phyloP scores from a whole-genome alignment of 805 yeast species.

The Pichia exigua region DNA sequence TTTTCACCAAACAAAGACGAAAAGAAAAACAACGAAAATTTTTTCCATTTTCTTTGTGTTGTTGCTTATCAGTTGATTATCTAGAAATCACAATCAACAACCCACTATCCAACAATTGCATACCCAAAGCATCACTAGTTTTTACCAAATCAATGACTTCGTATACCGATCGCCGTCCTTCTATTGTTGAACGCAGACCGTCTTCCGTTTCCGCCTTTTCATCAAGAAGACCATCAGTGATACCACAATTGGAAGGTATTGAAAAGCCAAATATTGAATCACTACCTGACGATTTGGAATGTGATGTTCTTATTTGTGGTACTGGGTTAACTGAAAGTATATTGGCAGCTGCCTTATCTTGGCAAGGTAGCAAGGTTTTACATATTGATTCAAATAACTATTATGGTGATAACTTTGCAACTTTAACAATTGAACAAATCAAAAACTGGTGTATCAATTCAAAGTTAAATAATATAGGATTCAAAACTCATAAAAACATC shows the following conservation, averaged over 20 bases:
- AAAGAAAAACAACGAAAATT: background rate
- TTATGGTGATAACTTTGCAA: slow-evolving; percentile 86
- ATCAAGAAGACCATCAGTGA: slow-evolving; percentile 32
- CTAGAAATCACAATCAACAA: no score
- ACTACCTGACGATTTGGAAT: slow-evolving; percentile 48
- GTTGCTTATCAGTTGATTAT: background rate
- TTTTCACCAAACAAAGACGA: no score
- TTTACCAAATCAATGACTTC: slow-evolving; percentile 37
- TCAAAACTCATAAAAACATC: slow-evolving; percentile 46
- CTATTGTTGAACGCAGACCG: slow-evolving; percentile 35
- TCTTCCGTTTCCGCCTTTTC: slow-evolving; percentile 20
- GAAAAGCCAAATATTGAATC: slow-evolving; percentile 61
- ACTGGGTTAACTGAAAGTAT: slow-evolving; percentile 87
- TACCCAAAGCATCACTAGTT: slow-evolving; percentile 12
- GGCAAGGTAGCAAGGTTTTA: slow-evolving; percentile 96
- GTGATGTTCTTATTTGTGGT: slow-evolving; percentile 87
- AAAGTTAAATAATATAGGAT: slow-evolving; percentile 35
- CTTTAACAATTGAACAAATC: slow-evolving; percentile 79
- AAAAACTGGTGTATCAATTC: slow-evolving; percentile 75
- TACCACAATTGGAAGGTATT: slow-evolving; percentile 70
- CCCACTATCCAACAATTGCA: background rate
- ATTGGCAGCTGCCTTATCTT: slow-evolving; percentile 86
- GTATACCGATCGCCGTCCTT: slow-evolving; percentile 62
- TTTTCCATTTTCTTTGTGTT: background rate
- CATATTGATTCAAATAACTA: slow-evolving; percentile 80